Evolutionary conservation across 495 filamentous ascomycete species (phyloP).

Genomic region (Choiromyces venosus): DNA sequence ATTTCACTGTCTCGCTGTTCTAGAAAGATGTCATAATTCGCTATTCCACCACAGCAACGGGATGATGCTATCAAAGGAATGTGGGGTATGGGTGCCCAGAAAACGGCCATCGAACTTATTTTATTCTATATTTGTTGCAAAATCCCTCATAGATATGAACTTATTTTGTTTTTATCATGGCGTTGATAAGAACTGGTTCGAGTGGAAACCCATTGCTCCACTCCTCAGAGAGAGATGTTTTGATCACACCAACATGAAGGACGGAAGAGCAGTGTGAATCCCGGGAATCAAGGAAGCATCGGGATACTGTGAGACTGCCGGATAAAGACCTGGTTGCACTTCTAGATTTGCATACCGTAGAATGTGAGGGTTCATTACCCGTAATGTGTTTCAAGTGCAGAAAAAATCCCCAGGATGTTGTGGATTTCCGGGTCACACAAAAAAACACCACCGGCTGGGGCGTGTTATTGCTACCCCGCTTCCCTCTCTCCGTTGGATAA

Average conservation of each 20-base stretch:
- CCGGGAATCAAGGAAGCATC: background rate
- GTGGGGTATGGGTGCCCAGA: background rate
- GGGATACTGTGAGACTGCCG: background rate
- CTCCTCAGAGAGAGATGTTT: background rate
- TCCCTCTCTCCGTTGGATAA: background rate
- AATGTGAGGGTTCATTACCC: background rate
- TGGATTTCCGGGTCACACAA: background rate
- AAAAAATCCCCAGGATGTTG: background rate
- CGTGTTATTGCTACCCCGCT: constrained; percentile 1
- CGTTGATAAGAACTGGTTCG: background rate
- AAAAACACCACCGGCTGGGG: background rate
- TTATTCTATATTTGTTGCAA: background rate
- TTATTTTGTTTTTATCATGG: background rate
- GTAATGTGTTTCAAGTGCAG: background rate
- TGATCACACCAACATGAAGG: background rate
- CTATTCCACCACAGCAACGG: background rate
- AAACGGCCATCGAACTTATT: background rate
- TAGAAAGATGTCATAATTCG: background rate
- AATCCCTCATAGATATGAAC: background rate
- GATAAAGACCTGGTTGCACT: background rate
- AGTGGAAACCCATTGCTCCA: background rate
- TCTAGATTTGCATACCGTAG: background rate
- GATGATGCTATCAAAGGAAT: background rate
- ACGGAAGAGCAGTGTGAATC: background rate
- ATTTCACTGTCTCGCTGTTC: background rate